Conservation (phyloP, 768 basidiomycete genomes). For the Agaricus sinodeliciosus region DNA sequence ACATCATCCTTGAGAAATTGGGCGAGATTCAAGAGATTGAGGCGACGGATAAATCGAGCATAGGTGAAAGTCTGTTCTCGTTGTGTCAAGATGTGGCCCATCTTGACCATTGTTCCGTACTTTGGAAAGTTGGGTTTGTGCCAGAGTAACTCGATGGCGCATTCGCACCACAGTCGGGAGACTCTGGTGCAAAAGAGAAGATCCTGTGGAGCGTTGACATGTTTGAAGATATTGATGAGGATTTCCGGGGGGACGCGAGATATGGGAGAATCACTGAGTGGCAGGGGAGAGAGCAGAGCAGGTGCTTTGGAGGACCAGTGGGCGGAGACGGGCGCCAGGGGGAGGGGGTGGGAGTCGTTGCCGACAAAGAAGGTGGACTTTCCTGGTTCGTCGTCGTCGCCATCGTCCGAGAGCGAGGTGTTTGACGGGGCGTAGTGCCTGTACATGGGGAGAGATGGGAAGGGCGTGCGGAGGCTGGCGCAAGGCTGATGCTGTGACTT, state of each 20-base stretch:
- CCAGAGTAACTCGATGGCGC: conserved; percentile 93
- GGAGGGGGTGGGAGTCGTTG: conserved; percentile 30
- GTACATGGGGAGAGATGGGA: conserved; percentile 28
- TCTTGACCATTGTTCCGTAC: conserved; percentile 64
- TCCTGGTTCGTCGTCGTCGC: conserved; percentile 48
- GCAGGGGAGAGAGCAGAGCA: conserved; percentile 13
- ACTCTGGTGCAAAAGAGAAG: conserved; percentile 74
- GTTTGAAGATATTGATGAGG: conserved; percentile 86
- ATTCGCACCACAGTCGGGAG: conserved; percentile 91
- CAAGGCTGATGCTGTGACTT: neutral
- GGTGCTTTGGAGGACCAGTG: conserved; percentile 48
- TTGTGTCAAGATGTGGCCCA: conserved; percentile 63
- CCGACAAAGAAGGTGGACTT: conserved; percentile 50
- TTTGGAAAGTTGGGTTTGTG: conserved; percentile 77
- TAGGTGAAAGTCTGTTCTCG: conserved; percentile 80
- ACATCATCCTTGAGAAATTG: conserved; percentile 66
- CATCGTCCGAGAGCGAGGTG: conserved; percentile 74
- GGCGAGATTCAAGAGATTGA: conserved; percentile 79
- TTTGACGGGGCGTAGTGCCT: conserved; percentile 62
- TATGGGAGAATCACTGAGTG: conserved; percentile 47
- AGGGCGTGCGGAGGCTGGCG: conserved; percentile 12
- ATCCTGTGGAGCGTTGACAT: conserved; percentile 69
- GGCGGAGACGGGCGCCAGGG: conserved; percentile 51
- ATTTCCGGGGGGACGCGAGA: conserved; percentile 81
- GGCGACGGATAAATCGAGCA: conserved; percentile 78